Evolutionary conservation across 768 basidiomycete genomes (phyloP), one percentile per base, ranked within the genome.

Genomic region (Tulasnella sp.): DNA sequence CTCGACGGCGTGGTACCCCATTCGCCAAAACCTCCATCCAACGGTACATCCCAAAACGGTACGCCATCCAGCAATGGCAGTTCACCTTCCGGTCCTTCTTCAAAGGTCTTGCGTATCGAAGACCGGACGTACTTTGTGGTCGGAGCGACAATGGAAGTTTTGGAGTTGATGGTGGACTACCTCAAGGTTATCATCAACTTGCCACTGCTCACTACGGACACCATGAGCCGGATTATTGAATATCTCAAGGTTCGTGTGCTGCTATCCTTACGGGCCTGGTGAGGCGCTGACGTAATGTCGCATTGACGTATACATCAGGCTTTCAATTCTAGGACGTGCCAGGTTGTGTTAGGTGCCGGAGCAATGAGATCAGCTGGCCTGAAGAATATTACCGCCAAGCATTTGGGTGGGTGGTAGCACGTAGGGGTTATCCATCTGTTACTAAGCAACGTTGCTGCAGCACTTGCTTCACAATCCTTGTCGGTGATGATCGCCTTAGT

Each of bases 361-460:
- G 96, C 96, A n/a, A 97, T 98, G 93, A 77, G 92, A 40, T 92
- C 89, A 15, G 96, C 96, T 17, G 96, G 96, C 5, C 71, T 99
- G 65, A 97, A 89, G 71, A 94, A 98, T 67, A 99, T 99, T 67
- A 97, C 96, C 0, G 96, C 96, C 37, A 96, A 91, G 69, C 94
- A 99, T 73, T 76, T 99, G 21, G 92, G 91, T 88, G 61, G 60
- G 78, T 65, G 14, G 17, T 21, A 0, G 15, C 6, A 17, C 2
- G 17, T 37, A 6, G 23, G 1, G 7, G 1, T 46, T 12, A 36
- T 15, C 1, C 3, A 5, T 14, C n/a, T 19, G 25, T 4, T 17
- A 59, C 40, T 17, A 19, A 34, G 8, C 27, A 8, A 8, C 37
- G 36, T 6, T 6, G 32, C 34, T 34, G 0, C 6, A 92, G 92